Percentiles rank a stretch among this genome's conserved stretches.
phyloP scores from a whole-genome alignment of 331 rosid genomes.

The Stylosanthes scabra region DNA sequence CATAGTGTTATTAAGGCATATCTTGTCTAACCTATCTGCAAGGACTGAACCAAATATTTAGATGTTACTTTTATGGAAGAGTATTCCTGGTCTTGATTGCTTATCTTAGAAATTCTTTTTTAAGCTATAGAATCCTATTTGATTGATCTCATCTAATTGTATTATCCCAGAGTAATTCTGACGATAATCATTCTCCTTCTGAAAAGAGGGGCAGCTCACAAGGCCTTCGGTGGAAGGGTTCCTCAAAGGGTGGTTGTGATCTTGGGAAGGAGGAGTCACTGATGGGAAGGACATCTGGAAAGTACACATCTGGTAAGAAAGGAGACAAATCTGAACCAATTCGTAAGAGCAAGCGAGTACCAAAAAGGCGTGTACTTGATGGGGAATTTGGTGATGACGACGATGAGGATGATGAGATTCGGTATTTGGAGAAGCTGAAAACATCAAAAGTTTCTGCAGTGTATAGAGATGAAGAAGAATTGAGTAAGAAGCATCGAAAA shows the following conservation, averaged over 20 bases:
- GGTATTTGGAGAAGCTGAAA: conserved; percentile 88
- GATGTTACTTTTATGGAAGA: conserved; percentile 43
- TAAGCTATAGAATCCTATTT: conserved; percentile 30
- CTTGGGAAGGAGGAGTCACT: conserved; percentile 63
- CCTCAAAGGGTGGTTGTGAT: conserved; percentile 72
- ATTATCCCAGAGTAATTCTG: conserved; percentile 66
- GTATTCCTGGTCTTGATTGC: conserved; percentile 38
- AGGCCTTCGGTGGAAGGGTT: conserved; percentile 95
- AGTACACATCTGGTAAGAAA: conserved; percentile 58
- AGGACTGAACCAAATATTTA: neutral
- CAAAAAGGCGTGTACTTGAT: conserved; percentile 75
- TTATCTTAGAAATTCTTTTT: conserved; percentile 32
- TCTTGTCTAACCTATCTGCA: conserved; percentile 11
- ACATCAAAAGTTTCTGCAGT: conserved; percentile 67
- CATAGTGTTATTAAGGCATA: conserved; percentile 9
- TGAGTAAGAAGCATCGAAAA: conserved; percentile 70
- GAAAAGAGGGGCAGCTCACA: conserved; percentile 70
- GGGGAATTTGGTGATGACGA: conserved; percentile 74
- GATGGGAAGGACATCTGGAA: conserved; percentile 67
- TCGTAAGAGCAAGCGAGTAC: conserved; percentile 89
- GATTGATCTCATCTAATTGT: conserved; percentile 31
- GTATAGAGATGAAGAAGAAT: conserved; percentile 70
- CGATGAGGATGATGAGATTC: conserved; percentile 87
- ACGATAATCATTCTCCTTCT: conserved; percentile 60
- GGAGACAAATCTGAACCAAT: conserved; percentile 75